A percentile compares a stretch with the other conserved stretches of the same genome.
These are phyloP conservation scores for Beauveria varroae DNA, from an alignment of 2,329 filamentous ascomycete genomes.

Conservation along the genomic window DNA sequence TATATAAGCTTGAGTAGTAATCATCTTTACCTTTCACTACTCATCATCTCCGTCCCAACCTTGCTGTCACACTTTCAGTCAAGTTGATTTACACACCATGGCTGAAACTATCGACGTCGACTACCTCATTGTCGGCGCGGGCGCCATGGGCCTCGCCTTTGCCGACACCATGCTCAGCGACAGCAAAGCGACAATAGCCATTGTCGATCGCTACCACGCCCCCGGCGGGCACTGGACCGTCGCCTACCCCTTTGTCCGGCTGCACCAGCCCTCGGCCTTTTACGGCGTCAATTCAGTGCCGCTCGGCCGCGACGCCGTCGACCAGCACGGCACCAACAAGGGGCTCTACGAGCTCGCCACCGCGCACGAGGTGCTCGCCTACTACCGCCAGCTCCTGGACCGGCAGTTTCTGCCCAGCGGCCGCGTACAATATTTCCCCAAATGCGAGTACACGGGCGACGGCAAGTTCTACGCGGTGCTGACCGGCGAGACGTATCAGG, in stretches of 20 bases:
- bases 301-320: background rate
- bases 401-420: background rate
- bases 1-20: background rate
- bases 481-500: background rate
- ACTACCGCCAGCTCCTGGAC: constrained; percentile 4
- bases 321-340: constrained; percentile 5
- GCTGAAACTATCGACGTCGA: background rate
- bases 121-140: constrained; percentile 7
- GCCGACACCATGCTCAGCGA: constrained; percentile 7
- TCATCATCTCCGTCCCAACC: no score
- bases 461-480: background rate
- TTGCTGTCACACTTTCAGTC: no score
- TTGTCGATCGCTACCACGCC: constrained; percentile 4
- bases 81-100: background rate
- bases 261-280: constrained; percentile 2
- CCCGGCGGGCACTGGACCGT: constrained; percentile 9
- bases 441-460: constrained; percentile 6
- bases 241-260: constrained; percentile 7
- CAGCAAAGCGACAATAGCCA: constrained; percentile 2
- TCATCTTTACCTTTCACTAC: background rate
- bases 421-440: background rate
- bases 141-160: constrained; percentile 7
- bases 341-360: constrained; percentile 3
- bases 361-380: constrained; percentile 8
- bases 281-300: constrained; percentile 6